Evolutionary conservation across 2,329 filamentous ascomycete genomes (phyloP).

Genomic region (Colletotrichum liriopes): DNA sequence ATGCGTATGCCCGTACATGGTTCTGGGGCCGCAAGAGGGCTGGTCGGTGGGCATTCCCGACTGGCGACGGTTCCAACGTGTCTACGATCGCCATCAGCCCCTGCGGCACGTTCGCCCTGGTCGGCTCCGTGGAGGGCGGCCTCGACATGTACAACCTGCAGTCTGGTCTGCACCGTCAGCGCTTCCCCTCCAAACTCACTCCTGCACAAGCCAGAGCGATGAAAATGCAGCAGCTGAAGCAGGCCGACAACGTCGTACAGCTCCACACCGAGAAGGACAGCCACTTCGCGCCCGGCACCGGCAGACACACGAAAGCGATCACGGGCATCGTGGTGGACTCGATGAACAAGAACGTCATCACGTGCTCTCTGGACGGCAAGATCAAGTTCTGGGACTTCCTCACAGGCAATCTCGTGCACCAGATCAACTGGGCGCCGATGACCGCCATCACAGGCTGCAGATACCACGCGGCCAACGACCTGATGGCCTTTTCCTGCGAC

Average conservation of each 20-base stretch:
- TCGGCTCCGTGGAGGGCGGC: conserved; percentile 86
- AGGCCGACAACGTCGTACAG: conserved; percentile 71
- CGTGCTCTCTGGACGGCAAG: conserved; percentile 90
- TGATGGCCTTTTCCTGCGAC: conserved; percentile 90
- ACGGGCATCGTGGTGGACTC: conserved; percentile 91
- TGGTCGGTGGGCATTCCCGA: conserved; percentile 93
- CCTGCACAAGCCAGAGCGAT: conserved; percentile 84
- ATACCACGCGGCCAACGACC: conserved; percentile 86
- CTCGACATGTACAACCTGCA: conserved; percentile 98
- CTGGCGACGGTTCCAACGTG: conserved; percentile 86
- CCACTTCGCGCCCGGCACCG: conserved; percentile 67
- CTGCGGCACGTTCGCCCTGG: conserved; percentile 93
- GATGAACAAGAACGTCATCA: conserved; percentile 89
- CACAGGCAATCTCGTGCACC: conserved; percentile 83
- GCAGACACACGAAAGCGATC: conserved; percentile 85
- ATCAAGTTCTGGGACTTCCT: conserved; percentile 98
- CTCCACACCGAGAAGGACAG: conserved; percentile 63
- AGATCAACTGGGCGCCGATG: conserved; percentile 88
- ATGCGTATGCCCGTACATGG: conserved; percentile 92
- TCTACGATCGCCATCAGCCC: conserved; percentile 89
- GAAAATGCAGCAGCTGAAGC: conserved; percentile 74
- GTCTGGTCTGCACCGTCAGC: conserved; percentile 89
- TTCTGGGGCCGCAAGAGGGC: conserved; percentile 97
- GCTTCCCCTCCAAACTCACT: conserved; percentile 86
- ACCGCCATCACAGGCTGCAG: conserved; percentile 82